Base-by-base conservation (phyloP, 2,329 filamentous ascomycete genomes). In the Ascochyta koolunga region DNA sequence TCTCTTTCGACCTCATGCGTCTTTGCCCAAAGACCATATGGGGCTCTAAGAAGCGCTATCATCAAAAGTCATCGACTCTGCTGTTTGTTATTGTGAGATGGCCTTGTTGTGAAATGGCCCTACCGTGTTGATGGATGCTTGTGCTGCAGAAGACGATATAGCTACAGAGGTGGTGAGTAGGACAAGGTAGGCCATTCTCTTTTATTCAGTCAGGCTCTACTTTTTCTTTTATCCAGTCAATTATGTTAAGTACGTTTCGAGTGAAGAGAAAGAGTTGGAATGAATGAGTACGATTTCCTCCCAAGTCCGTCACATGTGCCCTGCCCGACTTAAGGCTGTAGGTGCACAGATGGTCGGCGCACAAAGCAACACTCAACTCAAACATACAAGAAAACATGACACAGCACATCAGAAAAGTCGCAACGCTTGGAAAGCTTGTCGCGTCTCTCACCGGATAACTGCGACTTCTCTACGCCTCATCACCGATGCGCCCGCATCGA, bases 401-500 rank as follows among this genome's bases (percentile, higher is more conserved):
- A 29, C 33, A 32, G 19, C 13, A 31, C n/a, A 16, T 9, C 25
- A 40, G 16, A 36, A 16, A 21, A 40, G 36, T n/a, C 36, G 19
- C 45, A 40, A 40, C 15, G 44, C 37, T 48, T 35, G 15, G 6
- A 27, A 41, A 36, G 46, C 46, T 41, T 49, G 31, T 16, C 8
- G 8, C 25, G 2, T 29, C n/a, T 11, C 19, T 35, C 11, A 42
- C 38, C 21, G 27, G 22, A 42, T 29, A 16, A 22, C 29, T 16
- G 15, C 22, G 13, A 31, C 13, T 22, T 18, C 2, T 47, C 8
- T 40, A 31, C 16, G 32, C 16, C 9, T n/a, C 39, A 41, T 7
- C 22, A 11, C 49, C 36, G 48, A 3, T 33, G 16, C 27, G 41
- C 35, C 29, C 35, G 49, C 35, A 52, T 27, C 41, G 42, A 42